phyloP scores from a whole-genome alignment of 1,139 yeast species.

The Magnusiomyces clavatus region DNA sequence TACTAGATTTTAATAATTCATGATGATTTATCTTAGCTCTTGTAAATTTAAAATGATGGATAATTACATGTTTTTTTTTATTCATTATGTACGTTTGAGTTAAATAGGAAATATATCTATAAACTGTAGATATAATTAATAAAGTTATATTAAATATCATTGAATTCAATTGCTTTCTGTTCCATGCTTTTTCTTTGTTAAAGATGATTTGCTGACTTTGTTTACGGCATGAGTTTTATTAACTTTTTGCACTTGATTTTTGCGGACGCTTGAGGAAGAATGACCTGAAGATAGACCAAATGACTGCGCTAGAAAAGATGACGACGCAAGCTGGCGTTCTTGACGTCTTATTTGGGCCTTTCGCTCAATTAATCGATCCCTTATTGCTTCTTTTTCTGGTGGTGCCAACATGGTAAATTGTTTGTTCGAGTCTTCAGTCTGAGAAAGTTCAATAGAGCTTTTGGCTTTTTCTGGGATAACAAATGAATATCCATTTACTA shows the following conservation, averaged over 20 bases:
- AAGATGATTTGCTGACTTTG: too few relatives aligned
- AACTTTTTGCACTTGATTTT: too few relatives aligned
- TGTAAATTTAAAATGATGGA: neutral
- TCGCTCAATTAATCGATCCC: slow-evolving; percentile 14
- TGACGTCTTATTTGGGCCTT: slow-evolving; percentile 12
- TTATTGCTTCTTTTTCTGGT: slow-evolving; percentile 16
- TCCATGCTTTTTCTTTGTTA: too few relatives aligned
- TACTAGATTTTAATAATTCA: neutral
- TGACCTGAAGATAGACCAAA: too few relatives aligned
- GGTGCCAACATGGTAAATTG: slow-evolving; percentile 15
- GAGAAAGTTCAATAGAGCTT: neutral
- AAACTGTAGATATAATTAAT: too few relatives aligned
- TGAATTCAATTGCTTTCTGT: too few relatives aligned
- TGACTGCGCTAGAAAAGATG: neutral
- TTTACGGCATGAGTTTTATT: too few relatives aligned
- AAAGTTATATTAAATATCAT: too few relatives aligned
- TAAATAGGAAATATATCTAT: too few relatives aligned
- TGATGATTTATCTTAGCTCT: neutral
- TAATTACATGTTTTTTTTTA: neutral
- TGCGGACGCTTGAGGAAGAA: too few relatives aligned
- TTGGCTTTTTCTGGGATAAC: slow-evolving; percentile 17
- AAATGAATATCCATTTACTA: slow-evolving; percentile 17
- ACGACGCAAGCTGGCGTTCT: slow-evolving; percentile 4
- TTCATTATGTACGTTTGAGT: neutral
- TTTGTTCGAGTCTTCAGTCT: neutral